Base-by-base conservation (phyloP, 306 rosid genomes). In the Hippophae rhamnoides region DNA sequence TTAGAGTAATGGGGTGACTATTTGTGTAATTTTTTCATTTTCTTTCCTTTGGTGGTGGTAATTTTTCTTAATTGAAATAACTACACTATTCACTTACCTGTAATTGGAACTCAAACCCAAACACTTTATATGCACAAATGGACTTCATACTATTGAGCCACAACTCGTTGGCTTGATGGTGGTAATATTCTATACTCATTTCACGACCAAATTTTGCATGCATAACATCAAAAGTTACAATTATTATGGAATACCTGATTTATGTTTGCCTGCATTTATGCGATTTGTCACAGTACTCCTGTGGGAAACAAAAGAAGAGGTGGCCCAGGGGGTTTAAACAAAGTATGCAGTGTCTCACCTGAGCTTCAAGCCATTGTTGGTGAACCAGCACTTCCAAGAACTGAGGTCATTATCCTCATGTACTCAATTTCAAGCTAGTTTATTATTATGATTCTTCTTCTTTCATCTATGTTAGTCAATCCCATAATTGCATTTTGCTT, bases 341-440 rank as follows among this genome's bases (percentile, higher is more conserved):
- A 82, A 78, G 89, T 86, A 26, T 86, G 94, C 63, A 85, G 87
- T 47, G 94, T 86, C 67, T 76, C 94, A 54, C 89, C 87, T 67
- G 79, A 78, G 68, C 94, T 82, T 67, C 89, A 86, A 75, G 81
- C 76, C 13, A 41, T 86, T 49, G 89, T 86, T 58, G 94, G 94
- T 8, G 81, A 82, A 60, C 86, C 94, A 0, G 86, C 81, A 41
- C 62, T 86, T 79, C 83, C 94, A 8, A 80, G 94, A 78, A 86
- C 94, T 13, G 94, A 86, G 89, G 94, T 82, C 66, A 41, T 26
- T 62, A 43, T 56, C 49, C 58, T 54, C 45, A 52, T 46, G 52
- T 48, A 38, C 43, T 56, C 43, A 12, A 31, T 47, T 58, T 60
- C 48, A 9, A 9, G 31, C 61, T 44, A 13, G 23, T 60, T 5